phyloP scores from a whole-genome alignment of 257 asterid genomes.

The Solanum virginianum region DNA sequence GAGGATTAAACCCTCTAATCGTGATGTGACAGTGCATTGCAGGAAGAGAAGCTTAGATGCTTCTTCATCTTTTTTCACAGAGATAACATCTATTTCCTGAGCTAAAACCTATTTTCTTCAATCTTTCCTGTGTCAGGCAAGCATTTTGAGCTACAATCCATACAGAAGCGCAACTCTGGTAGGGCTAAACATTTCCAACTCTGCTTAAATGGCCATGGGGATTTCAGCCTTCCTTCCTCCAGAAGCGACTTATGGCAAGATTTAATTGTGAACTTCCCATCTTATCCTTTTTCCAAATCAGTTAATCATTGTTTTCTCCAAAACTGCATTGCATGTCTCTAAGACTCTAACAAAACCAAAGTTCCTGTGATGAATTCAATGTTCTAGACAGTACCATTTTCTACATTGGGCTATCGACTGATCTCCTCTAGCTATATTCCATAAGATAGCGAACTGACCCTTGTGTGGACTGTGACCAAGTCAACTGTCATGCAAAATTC shows the following conservation, averaged over 20 bases:
- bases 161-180: background rate
- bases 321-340: background rate
- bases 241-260: background rate
- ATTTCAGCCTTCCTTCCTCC: background rate
- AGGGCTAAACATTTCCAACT: background rate
- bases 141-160: background rate
- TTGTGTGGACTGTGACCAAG: background rate
- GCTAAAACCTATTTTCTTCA: background rate
- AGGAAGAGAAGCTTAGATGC: background rate
- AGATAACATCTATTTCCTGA: background rate
- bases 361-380: background rate
- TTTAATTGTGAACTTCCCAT: background rate
- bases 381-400: background rate
- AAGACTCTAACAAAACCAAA: background rate
- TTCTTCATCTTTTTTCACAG: background rate
- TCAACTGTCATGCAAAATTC: background rate
- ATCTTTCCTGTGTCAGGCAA: background rate
- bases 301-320: background rate
- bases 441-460: background rate
- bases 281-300: background rate
- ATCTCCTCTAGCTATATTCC: background rate
- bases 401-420: background rate
- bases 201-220: background rate
- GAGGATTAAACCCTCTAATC: background rate
- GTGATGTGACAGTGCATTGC: background rate